Percentiles rank a stretch among this genome's conserved stretches.
Evolutionary conservation across 495 filamentous ascomycete species (phyloP).

Genomic region (Hypoxylon lienhwacheense): DNA sequence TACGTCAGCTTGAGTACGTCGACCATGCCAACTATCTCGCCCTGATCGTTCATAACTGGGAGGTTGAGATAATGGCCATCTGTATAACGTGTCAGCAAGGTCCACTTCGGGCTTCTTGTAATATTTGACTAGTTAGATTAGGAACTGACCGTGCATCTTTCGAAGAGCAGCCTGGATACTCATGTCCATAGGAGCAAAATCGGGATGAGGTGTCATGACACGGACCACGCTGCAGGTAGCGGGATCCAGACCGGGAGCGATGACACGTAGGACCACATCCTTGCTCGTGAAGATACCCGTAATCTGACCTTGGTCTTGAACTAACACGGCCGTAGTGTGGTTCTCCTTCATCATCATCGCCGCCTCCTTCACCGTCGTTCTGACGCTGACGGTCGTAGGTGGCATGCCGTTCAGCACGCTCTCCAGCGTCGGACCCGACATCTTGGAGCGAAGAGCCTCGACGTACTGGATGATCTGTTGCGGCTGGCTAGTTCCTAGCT

Average conservation of each 20-base stretch:
- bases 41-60: slow-evolving; percentile 95
- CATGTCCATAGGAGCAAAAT: slow-evolving; percentile 99
- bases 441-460: slow-evolving; percentile 89
- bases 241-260: slow-evolving; percentile 93
- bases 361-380: slow-evolving; percentile 94
- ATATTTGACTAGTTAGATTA: not conserved
- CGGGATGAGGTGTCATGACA: slow-evolving; percentile 98
- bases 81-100: slow-evolving; percentile 40
- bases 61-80: slow-evolving; percentile 98
- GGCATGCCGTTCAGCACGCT: slow-evolving; percentile 89
- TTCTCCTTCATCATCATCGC: slow-evolving; percentile 96
- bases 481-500: slow-evolving; percentile 92
- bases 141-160: slow-evolving; percentile 91
- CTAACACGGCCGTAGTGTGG: slow-evolving; percentile 93
- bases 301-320: slow-evolving; percentile 95
- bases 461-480: slow-evolving; percentile 99
- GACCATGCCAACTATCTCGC: slow-evolving; percentile 99
- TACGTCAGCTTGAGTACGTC: slow-evolving; percentile 98
- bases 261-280: slow-evolving; percentile 96
- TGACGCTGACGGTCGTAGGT: slow-evolving; percentile 90
- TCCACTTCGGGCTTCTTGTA: not conserved
- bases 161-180: slow-evolving; percentile 95
- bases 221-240: slow-evolving; percentile 94
- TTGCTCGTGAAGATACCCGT: slow-evolving; percentile 99
- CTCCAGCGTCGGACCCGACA: slow-evolving; percentile 97